Evolutionary conservation across 208 protist genomes (phyloP), one percentile per base, ranked within the genome.

Genomic region (Acanthamoeba healyi): DNA sequence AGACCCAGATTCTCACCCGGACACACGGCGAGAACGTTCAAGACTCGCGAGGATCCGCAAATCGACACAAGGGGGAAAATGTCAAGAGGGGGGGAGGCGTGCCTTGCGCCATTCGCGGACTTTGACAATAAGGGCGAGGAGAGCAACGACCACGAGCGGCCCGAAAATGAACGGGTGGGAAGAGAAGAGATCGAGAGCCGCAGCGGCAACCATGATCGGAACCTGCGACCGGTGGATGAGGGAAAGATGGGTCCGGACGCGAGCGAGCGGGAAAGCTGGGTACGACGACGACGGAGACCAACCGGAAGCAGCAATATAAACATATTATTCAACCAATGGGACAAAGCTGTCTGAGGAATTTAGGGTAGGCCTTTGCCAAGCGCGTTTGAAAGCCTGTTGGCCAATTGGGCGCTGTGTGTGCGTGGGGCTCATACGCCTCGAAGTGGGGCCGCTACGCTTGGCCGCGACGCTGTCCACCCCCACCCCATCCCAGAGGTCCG

Each of bases 41-140:
- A n/a, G 19, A 6, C 19, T 22, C 26, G 51, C 12, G 12, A 22
- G 51, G 26, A n/a, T n/a, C n/a, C n/a, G n/a, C n/a, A n/a, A n/a
- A n/a, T n/a, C n/a, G n/a, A n/a, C n/a, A n/a, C 10, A 54, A 54
- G 10, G 49, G 49, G 22, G 61, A 70, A 70, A 24, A 70, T 70
- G 49, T 29, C 26, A 70, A n/a, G n/a, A n/a, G n/a, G n/a, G n/a
- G n/a, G n/a, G n/a, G n/a, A n/a, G n/a, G n/a, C 61, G 17, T 44
- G 46, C 70, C 70, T 46, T 40, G 4, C 40, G 32, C 70, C 70
- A 79, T 46, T 79, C 70, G 9, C 70, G 70, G 70, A 79, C 70
- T 46, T 79, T 79, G 70, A 46, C 70, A 36, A 79, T 79, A 19
- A 44, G 7, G 14, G 70, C 70, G 36, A 79, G 38, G 22, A 79